A percentile compares a stretch with the other conserved stretches of the same genome.
These are phyloP conservation scores for Phymatotrichopsis omnivora DNA, from an alignment of 2,329 filamentous ascomycete species.

Conservation along the genomic window DNA sequence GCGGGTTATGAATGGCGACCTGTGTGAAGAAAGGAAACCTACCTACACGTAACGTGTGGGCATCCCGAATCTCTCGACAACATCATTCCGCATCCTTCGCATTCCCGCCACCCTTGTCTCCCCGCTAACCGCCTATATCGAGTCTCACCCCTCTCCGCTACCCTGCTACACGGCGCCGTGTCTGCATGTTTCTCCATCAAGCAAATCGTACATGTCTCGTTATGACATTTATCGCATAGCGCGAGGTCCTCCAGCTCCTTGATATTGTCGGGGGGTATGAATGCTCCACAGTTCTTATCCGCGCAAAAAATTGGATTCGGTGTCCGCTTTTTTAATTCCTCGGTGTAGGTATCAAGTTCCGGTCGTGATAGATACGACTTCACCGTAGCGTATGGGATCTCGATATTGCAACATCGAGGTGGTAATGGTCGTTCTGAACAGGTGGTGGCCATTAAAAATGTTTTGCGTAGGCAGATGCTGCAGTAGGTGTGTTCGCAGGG, in stretches of 20 bases:
- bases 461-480: slow-evolving; percentile 15
- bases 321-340: slow-evolving; percentile 11
- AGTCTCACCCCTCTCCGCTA: slow-evolving; percentile 15
- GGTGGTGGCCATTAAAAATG: slow-evolving; percentile 10
- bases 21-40: background rate
- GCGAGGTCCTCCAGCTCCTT: slow-evolving; percentile 20
- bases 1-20: too few species aligned
- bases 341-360: background rate
- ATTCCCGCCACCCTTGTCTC: slow-evolving; percentile 19
- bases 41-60: slow-evolving; percentile 23
- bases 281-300: slow-evolving; percentile 9
- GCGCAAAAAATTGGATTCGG: slow-evolving; percentile 15
- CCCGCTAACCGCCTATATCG: slow-evolving; percentile 16
- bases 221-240: slow-evolving; percentile 8
- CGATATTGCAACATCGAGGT: slow-evolving; percentile 17
- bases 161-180: too few species aligned
- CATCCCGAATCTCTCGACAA: slow-evolving; percentile 22
- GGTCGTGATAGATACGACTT: background rate
- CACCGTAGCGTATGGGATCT: slow-evolving; percentile 16
- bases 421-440: slow-evolving; percentile 11
- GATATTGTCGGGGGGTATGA: slow-evolving; percentile 18
- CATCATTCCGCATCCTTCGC: slow-evolving; percentile 23
- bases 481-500: slow-evolving; percentile 21
- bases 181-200: too few species aligned
- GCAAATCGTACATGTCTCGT: slow-evolving; percentile 19